A percentile compares a stretch with the other conserved stretches of the same genome.
Conservation (phyloP, 2,329 filamentous ascomycete genomes). For the Aspergillus novofumigatus region DNA sequence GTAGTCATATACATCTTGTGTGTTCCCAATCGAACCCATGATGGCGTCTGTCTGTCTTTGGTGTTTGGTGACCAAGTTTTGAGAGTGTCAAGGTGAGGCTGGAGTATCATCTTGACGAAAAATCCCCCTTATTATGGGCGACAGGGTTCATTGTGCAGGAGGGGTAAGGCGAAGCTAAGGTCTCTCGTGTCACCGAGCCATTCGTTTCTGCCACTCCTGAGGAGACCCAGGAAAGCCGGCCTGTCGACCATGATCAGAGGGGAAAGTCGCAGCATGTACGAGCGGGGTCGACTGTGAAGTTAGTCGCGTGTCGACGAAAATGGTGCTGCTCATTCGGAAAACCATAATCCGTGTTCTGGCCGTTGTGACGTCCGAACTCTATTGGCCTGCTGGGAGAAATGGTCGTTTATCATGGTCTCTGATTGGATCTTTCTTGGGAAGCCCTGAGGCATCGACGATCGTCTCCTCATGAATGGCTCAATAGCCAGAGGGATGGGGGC, state of each 20-base stretch:
- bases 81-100: not conserved
- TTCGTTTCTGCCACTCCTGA: not conserved
- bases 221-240: too few species aligned
- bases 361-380: not conserved
- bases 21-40: conserved; percentile 11
- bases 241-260: not conserved
- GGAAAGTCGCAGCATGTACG: not conserved
- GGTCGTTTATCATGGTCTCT: not conserved
- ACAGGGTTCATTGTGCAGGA: not conserved
- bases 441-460: not conserved
- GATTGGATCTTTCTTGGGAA: not conserved
- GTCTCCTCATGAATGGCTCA: not conserved
- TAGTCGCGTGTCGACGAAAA: too few species aligned
- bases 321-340: not conserved
- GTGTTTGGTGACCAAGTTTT: not conserved
- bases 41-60: not conserved
- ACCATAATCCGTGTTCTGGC: not conserved
- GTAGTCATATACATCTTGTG: conserved; percentile 22
- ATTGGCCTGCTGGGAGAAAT: not conserved
- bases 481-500: not conserved
- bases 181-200: not conserved
- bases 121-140: not conserved
- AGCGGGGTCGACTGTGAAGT: not conserved
- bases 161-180: not conserved
- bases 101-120: not conserved